Conservation (phyloP, 768 basidiomycete species). For the Mycena vitilis region DNA sequence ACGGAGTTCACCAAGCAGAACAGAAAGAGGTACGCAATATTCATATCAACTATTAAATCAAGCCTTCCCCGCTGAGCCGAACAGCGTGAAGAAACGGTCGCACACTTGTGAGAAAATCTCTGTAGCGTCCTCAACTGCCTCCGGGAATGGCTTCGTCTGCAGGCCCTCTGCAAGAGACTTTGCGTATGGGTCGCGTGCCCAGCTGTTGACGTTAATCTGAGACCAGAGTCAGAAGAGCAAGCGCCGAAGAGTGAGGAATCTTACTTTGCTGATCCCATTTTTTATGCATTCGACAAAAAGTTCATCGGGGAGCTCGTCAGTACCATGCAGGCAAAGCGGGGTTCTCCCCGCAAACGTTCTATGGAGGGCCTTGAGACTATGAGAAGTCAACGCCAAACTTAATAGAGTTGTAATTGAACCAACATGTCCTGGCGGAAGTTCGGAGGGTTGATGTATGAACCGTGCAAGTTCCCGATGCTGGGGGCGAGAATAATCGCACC, state of each 20-base stretch:
- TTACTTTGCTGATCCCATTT: conserved; percentile 58
- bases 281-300: conserved; percentile 59
- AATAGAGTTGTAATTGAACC: not conserved
- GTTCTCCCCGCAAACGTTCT: conserved; percentile 48
- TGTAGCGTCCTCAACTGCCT: conserved; percentile 57
- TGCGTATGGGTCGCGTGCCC: conserved; percentile 58
- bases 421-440: conserved; percentile 60
- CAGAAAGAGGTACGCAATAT: too few relatives aligned
- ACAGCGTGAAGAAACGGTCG: conserved; percentile 54
- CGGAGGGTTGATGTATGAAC: conserved; percentile 57
- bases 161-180: conserved; percentile 48
- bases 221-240: not conserved
- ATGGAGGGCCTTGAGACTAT: conserved; percentile 52
- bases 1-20: too few relatives aligned
- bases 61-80: conserved; percentile 56
- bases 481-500: conserved; percentile 59
- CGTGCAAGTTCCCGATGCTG: conserved; percentile 61
- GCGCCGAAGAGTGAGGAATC: not conserved
- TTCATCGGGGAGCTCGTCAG: conserved; percentile 56
- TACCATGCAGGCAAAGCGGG: conserved; percentile 59
- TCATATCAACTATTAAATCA: conserved; percentile 5
- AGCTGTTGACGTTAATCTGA: conserved; percentile 60
- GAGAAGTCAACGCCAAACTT: not conserved
- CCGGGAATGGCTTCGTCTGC: conserved; percentile 53
- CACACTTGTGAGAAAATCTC: conserved; percentile 55